Base-by-base conservation (phyloP, 768 basidiomycete genomes). In the Sistotremastrum suecicum region DNA sequence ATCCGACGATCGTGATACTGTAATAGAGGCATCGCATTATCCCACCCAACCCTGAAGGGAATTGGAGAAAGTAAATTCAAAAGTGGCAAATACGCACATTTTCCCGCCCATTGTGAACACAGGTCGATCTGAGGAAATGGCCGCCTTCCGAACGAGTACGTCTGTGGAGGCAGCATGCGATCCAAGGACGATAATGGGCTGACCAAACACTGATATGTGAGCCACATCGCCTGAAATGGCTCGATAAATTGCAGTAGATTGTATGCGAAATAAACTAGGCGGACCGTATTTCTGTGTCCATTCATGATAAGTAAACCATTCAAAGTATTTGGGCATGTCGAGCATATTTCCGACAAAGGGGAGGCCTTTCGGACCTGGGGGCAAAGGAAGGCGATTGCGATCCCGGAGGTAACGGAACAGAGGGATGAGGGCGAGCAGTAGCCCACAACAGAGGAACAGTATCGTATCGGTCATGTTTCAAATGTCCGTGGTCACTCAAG, bases 281-380 rank as follows among this genome's bases (percentile, higher is more conserved):
- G 39, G 33, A 56, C 56, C 56, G 30, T 56, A 58, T 12, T 46
- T 34, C 33, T 51, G 39, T 20, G 48, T 44, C 58, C 56, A 60
- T 38, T 53, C 46, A n/a, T 11, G 7, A 41, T 46, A 55, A 3
- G 41, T 42, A 32, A 48, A 31, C 45, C 53, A 54, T 12, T 40
- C 36, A 7, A 48, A 29, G 3, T 37, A 45, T 8, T 31, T 48
- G 1, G 54, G 56, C 7, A 60, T 40, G 36, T 53, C 50, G n/a
- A 53, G 37, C 2, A 53, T 34, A 44, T 57, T 56, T 1, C 58
- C 58, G 30, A 58, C 41, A 31, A 60, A 9, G 5, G 54, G 53
- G 20, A 44, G 46, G 1, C 47, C 47, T 6, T 47, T 45, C 11
- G 58, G 58, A 9, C 58, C 57, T 20, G 57, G 58, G 10, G 54